phyloP scores from a whole-genome alignment of 192 early-diverging fungal species.

The Gorgonomyces haynaldii region DNA sequence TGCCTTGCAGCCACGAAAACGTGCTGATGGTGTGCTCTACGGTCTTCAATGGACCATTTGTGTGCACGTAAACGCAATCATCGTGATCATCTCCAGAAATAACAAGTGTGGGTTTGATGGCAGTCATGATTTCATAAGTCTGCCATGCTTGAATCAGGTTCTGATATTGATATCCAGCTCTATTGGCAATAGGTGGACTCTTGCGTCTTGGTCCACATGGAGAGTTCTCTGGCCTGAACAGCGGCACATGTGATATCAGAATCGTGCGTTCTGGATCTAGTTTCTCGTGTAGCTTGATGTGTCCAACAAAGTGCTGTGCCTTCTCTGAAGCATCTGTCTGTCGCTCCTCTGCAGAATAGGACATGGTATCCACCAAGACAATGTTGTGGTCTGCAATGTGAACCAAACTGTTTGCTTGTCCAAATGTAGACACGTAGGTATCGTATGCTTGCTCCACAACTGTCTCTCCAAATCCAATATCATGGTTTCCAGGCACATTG shows the following conservation, averaged over 20 bases:
- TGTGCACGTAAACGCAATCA: conserved; percentile 40
- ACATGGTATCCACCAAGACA: conserved; percentile 70
- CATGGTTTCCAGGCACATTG: conserved; percentile 84
- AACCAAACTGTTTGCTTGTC: conserved; percentile 18
- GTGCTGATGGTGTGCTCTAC: conserved; percentile 34
- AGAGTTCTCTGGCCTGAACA: conserved; percentile 55
- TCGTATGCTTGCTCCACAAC: conserved; percentile 28
- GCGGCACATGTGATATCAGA: conserved; percentile 77
- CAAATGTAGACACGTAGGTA: conserved; percentile 25
- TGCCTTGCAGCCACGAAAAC: conserved; percentile 41
- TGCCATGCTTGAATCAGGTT: conserved; percentile 58
- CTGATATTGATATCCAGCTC: conserved; percentile 77
- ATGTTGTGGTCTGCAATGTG: conserved; percentile 43
- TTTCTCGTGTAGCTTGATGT: background rate
- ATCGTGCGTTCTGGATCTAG: conserved; percentile 29
- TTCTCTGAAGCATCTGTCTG: conserved; percentile 29
- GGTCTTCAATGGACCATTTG: background rate
- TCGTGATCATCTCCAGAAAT: conserved; percentile 95
- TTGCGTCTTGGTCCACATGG: conserved; percentile 63
- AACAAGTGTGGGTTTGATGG: conserved; percentile 51
- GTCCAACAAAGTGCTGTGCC: conserved; percentile 37
- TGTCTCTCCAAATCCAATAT: conserved; percentile 60
- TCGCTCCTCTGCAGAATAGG: conserved; percentile 35
- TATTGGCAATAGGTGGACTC: conserved; percentile 36
- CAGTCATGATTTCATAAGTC: conserved; percentile 42